Base-by-base conservation (phyloP, 139 green algal genomes). In the Haematococcus sp. region DNA sequence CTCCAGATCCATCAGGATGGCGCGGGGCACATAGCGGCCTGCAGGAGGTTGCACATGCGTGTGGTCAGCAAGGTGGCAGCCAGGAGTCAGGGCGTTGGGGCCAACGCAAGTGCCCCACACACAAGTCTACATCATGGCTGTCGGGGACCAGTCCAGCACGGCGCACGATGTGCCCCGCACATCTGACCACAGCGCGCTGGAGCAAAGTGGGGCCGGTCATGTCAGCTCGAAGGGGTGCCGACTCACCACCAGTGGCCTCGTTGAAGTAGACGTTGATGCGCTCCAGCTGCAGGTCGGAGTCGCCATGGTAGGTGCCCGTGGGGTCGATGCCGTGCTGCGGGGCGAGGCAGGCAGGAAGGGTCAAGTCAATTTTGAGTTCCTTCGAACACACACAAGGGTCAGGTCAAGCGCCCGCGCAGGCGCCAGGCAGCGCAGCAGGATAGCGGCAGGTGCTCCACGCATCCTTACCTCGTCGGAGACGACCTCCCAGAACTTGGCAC, bases 1-100 rank as follows among this genome's bases (percentile, higher is more conserved):
- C 87, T 99, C 95, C 74, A 99, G 83, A 78, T 99, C 95, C 87
- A 98, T 97, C 40, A 99, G 90, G 70, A 99, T 92, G 67, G 93
- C 96, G 32, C 95, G 91, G 40, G 95, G 95, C 68, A 99, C 95
- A 75, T 99, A 99, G 56, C 96, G 93, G 59, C 93, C 89, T 94
- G 81, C 22, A 55, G 25, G 51, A 13, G 30, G 31, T 34, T 22
- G 9, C 3, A 40, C 23, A 34, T 32, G 44, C 22, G 16, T 27
- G 16, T 7, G 51, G 40, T 25, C 43, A 69, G 55, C 52, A 75
- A 25, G 23, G 32, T 2, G 13, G n/a, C 5, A n/a, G n/a, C n/a
- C n/a, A n/a, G n/a, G n/a, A n/a, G n/a, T n/a, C n/a, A n/a, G 11
- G 27, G 65, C 25, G 23, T n/a, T 35, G 17, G 31, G 66, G 0